Evolutionary conservation across 1,284 basidiomycete species (phyloP).

Genomic region (Cryptococcus sp.): DNA sequence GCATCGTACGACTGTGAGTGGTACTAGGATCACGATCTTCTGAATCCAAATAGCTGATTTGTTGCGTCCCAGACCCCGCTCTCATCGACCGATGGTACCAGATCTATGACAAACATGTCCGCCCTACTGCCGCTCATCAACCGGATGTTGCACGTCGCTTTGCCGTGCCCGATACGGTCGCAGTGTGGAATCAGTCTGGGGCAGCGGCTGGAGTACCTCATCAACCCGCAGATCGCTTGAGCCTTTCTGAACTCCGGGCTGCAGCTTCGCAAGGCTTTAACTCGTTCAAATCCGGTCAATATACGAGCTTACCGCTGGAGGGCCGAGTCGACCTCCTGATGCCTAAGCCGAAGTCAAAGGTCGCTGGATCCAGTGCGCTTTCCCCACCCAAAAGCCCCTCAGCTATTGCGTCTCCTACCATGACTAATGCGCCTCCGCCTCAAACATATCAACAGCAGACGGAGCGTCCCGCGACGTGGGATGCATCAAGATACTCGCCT

Average conservation of each 20-base stretch:
- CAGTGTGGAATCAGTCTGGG: constrained; percentile 66
- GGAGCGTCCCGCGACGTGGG: constrained; percentile 51
- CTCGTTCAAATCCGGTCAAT: constrained; percentile 63
- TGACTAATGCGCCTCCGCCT: constrained; percentile 25
- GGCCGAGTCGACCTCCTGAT: constrained; percentile 80
- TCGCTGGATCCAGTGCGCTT: constrained; percentile 25
- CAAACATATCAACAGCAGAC: constrained; percentile 26
- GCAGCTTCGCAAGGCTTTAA: constrained; percentile 65
- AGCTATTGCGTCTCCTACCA: constrained; percentile 47
- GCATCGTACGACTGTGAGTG: constrained; percentile 48
- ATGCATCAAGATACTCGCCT: constrained; percentile 54
- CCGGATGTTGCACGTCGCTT: constrained; percentile 59
- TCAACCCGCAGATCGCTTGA: constrained; percentile 53
- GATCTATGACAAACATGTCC: constrained; percentile 84
- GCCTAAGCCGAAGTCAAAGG: constrained; percentile 35
- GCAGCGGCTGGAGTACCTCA: constrained; percentile 43
- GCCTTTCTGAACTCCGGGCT: constrained; percentile 68
- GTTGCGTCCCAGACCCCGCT: constrained; percentile 47
- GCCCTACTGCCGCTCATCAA: constrained; percentile 53
- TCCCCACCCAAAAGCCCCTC: constrained; percentile 47
- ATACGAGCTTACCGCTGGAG: constrained; percentile 75
- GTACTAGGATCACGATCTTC: constrained; percentile 1
- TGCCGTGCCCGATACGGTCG: constrained; percentile 66
- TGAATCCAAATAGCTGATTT: constrained; percentile 6
- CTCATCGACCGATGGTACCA: constrained; percentile 88